Conservation (phyloP, 1,139 yeast species). For the Pichia sp. region DNA sequence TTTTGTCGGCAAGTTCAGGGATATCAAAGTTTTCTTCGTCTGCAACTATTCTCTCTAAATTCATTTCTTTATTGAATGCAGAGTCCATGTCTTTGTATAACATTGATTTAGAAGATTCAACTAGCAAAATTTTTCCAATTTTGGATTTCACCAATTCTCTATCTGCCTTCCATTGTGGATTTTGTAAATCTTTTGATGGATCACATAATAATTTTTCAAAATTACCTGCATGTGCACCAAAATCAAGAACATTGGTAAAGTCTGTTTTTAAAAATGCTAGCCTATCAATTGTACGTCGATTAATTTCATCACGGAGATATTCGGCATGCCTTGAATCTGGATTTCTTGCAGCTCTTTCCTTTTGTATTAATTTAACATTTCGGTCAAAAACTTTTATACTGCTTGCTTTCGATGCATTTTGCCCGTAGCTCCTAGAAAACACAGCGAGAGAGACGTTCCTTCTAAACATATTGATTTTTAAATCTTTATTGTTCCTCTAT, state of each 20-base stretch:
- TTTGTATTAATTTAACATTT: constrained; percentile 50
- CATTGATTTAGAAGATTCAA: constrained; percentile 54
- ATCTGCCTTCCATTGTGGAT: constrained; percentile 42
- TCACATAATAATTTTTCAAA: constrained; percentile 31
- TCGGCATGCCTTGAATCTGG: constrained; percentile 57
- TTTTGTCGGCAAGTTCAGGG: constrained; percentile 31
- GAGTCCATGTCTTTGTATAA: constrained; percentile 44
- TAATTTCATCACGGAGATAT: constrained; percentile 69
- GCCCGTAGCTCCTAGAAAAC: neutral
- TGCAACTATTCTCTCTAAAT: constrained; percentile 43
- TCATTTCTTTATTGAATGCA: constrained; percentile 38
- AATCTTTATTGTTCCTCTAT: neutral
- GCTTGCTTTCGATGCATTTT: neutral
- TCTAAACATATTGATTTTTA: neutral
- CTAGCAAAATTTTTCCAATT: constrained; percentile 54
- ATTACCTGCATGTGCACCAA: constrained; percentile 71
- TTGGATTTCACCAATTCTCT: constrained; percentile 44
- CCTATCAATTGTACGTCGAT: constrained; percentile 65
- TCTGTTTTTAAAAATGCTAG: constrained; percentile 65
- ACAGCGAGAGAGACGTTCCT: neutral
- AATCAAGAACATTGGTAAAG: constrained; percentile 55
- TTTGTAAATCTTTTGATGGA: constrained; percentile 19
- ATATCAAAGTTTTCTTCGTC: constrained; percentile 62
- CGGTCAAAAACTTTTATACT: constrained; percentile 58
- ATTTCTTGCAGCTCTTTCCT: constrained; percentile 44